Conservation (phyloP, 2,329 filamentous ascomycete genomes). For the Bipolaris cookei region DNA sequence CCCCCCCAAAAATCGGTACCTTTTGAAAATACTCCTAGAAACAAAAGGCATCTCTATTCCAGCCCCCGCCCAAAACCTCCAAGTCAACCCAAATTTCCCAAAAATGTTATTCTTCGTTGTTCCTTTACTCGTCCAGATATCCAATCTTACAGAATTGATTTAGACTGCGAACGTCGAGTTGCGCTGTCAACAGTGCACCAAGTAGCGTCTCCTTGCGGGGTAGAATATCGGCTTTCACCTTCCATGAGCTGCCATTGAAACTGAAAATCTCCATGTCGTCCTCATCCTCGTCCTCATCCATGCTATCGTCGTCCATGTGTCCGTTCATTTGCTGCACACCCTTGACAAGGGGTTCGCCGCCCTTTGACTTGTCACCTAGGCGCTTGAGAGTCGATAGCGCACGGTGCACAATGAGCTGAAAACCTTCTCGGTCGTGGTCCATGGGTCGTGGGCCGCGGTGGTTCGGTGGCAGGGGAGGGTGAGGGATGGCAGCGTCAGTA, state of each 20-base stretch:
- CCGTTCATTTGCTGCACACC: constrained; percentile 36
- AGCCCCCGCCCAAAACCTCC: background rate
- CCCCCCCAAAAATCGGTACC: background rate
- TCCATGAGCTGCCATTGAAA: constrained; percentile 43
- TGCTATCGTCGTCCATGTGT: constrained; percentile 24
- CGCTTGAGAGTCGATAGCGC: constrained; percentile 56
- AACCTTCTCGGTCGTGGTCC: constrained; percentile 45
- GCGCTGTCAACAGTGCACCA: constrained; percentile 54
- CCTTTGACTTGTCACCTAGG: constrained; percentile 54
- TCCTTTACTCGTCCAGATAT: constrained; percentile 40
- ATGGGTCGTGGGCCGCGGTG: constrained; percentile 43
- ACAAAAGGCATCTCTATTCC: background rate
- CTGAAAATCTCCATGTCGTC: constrained; percentile 45
- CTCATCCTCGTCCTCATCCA: constrained; percentile 37
- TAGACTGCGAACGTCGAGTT: constrained; percentile 53
- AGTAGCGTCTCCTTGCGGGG: constrained; percentile 55
- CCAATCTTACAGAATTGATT: constrained; percentile 51
- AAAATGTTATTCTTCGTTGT: background rate
- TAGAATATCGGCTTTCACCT: constrained; percentile 51
- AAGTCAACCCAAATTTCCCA: background rate
- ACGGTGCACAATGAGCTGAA: constrained; percentile 52
- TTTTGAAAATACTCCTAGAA: background rate
- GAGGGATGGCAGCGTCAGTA: constrained; percentile 36
- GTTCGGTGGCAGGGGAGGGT: constrained; percentile 35
- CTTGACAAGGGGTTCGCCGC: constrained; percentile 43